Evolutionary conservation across 768 basidiomycete species (phyloP), one percentile per base, ranked within the genome.

Genomic region (Amanita jacksonii): DNA sequence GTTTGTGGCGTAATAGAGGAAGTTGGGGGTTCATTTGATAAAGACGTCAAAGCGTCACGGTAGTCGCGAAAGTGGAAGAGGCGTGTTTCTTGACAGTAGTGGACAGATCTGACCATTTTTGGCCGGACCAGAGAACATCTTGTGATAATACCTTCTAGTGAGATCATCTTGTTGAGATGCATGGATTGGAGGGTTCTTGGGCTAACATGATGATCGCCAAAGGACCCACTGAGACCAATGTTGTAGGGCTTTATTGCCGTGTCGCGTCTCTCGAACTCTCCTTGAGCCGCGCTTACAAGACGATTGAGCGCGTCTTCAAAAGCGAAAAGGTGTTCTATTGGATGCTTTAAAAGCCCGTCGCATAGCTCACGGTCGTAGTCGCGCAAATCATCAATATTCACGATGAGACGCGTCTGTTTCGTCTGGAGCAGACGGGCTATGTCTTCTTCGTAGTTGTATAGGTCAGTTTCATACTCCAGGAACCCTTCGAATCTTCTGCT

Each of bases 201-300:
- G 62, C 85, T 97, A 61, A 93, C 86, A 62, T 97, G 93, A 62
- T 98, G 89, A 64, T 97, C 94, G 35, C 96, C 96, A 62, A 99
- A 99, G 5, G 89, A 93, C 40, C 96, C 96, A 53, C 86, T 84
- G 61, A 97, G 81, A 18, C 93, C 96, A 45, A 97, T 73, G 52
- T 84, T 82, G 64, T 81, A 97, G 51, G 70, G 77, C 59, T 85
- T 93, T 47, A 76, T 80, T 25, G 78, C 71, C 46, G 89, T 77
- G 36, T 84, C 78, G 63, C 93, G 82, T 39, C 76, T 79, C 8
- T 67, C 56, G 9, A 98, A 73, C 22, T 45, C 30, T 16, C 44
- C 44, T 31, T 45, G 44, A 31, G 44, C 44, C 10, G 44, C 44
- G 12, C 23, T 45, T 12, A 31, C 23, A 13, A 45, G 35, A 38